These are phyloP conservation scores for Blastosporella zonata DNA, from an alignment of 1,284 basidiomycete species.

Conservation along the genomic window DNA sequence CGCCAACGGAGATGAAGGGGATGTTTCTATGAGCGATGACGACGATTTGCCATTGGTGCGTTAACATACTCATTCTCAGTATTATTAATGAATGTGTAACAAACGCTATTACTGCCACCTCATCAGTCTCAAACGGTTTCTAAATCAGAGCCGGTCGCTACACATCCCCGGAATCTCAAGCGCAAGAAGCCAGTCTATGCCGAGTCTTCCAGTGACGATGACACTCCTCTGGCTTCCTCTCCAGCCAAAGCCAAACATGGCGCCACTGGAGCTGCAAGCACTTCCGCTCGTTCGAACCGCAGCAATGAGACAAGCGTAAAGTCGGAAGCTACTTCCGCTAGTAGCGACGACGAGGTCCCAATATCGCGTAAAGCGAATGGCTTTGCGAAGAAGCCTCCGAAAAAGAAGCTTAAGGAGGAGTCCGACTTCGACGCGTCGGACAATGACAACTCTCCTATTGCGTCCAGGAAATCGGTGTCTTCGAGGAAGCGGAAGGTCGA, in stretches of 20 bases:
- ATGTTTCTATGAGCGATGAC: conserved; percentile 60
- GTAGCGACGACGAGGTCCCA: conserved; percentile 30
- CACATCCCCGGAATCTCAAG: conserved; percentile 46
- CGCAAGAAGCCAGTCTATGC: conserved; percentile 53
- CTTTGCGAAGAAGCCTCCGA: conserved; percentile 47
- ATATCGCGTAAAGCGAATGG: conserved; percentile 39
- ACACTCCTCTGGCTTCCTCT: conserved; percentile 68
- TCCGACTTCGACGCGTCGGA: conserved; percentile 30
- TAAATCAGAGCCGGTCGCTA: conserved; percentile 46
- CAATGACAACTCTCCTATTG: conserved; percentile 39
- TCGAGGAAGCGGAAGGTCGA: conserved; percentile 53
- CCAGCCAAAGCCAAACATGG: conserved; percentile 60
- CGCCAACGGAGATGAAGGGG: conserved; percentile 36
- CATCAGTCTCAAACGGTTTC: conserved; percentile 46
- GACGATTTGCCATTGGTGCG: conserved; percentile 71
- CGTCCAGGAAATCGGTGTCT: conserved; percentile 39
- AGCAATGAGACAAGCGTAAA: conserved; percentile 27
- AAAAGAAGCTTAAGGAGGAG: conserved; percentile 67
- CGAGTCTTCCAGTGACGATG: conserved; percentile 66
- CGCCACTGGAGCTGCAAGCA: conserved; percentile 30
- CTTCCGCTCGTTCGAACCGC: conserved; percentile 7
- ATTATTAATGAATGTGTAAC: conserved; percentile 12
- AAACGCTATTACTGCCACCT: conserved; percentile 23
- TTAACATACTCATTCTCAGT: conserved; percentile 20
- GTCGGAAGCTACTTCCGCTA: conserved; percentile 31